phyloP scores from a whole-genome alignment of 257 asterid species.

The Plantago ovata region DNA sequence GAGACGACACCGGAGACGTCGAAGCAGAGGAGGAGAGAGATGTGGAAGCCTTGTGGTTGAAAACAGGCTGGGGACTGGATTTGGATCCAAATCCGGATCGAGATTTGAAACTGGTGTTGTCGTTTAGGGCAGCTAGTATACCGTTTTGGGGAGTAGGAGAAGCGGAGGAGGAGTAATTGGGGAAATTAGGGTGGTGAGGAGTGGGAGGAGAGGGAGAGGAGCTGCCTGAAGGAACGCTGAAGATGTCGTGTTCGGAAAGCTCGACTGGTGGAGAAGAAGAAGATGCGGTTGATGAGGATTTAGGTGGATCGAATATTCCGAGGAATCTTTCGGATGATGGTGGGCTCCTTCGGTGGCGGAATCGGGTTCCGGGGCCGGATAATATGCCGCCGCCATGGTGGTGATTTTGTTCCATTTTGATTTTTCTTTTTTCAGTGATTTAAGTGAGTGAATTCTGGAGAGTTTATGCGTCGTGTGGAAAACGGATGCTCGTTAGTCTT shows the following conservation, averaged over 20 bases:
- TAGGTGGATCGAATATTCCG: conserved; percentile 25
- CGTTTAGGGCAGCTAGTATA: conserved; percentile 46
- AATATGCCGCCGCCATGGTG: conserved; percentile 19
- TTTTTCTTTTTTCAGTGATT: too few relatives aligned
- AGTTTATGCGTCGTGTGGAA: too few relatives aligned
- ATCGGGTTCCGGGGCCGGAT: conserved; percentile 1
- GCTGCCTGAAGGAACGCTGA: conserved; percentile 33
- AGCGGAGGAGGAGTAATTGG: conserved; percentile 3
- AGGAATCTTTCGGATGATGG: conserved; percentile 36
- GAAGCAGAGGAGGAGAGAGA: conserved; percentile 42
- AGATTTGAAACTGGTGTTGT: conserved; percentile 9
- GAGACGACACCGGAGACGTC: conserved; percentile 32
- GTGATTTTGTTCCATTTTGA: conserved; percentile 31
- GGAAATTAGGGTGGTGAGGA: conserved; percentile 21
- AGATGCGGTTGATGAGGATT: conserved; percentile 19
- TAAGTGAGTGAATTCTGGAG: too few relatives aligned
- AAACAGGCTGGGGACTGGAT: conserved; percentile 36
- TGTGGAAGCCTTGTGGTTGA: conserved; percentile 59
- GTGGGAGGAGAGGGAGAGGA: conserved; percentile 27
- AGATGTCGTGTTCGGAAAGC: conserved; percentile 61
- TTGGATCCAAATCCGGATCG: conserved; percentile 34
- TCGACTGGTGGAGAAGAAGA: conserved; percentile 34
- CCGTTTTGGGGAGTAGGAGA: conserved; percentile 29
- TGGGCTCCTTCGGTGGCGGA: conserved; percentile 26
- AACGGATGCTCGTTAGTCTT: too few relatives aligned